Conservation (phyloP, 208 protist species). For the Herpetomonas samuelpessoai region DNA sequence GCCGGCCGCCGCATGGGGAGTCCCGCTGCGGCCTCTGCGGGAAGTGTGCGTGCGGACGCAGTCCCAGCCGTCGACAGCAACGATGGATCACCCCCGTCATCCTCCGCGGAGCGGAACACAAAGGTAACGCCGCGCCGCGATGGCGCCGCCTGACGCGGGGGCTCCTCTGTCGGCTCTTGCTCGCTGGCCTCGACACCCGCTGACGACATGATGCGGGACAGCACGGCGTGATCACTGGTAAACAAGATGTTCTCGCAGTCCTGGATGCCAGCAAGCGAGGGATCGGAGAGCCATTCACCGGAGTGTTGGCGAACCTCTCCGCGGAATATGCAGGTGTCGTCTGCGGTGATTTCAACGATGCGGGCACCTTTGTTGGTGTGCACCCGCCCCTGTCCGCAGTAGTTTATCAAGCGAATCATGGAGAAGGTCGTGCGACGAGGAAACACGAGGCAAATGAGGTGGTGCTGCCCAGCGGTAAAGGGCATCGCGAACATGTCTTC, state of each 20-base stretch:
- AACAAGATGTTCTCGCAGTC: constrained; percentile 82
- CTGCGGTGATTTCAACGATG: constrained; percentile 76
- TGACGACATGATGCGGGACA: constrained; percentile 27
- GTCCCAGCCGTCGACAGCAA: not conserved
- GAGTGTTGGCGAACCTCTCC: constrained; percentile 69
- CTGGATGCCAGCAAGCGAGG: constrained; percentile 19
- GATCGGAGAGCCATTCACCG: constrained; percentile 26
- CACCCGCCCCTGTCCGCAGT: constrained; percentile 86
- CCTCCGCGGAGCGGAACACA: not conserved
- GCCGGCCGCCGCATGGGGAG: no score
- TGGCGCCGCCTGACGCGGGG: no score
- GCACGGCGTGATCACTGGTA: constrained; percentile 34
- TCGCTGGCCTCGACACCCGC: not conserved
- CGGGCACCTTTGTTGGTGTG: constrained; percentile 81
- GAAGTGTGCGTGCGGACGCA: no score
- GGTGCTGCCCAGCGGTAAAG: constrained; percentile 55
- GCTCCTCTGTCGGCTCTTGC: no score
- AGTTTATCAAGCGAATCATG: constrained; percentile 90
- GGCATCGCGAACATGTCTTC: constrained; percentile 80
- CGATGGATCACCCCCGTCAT: not conserved
- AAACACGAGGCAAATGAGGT: constrained; percentile 75
- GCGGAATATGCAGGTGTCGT: constrained; percentile 72
- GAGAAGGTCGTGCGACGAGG: constrained; percentile 45
- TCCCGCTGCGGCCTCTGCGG: no score
- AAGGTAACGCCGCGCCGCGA: not conserved